Evolutionary conservation across 768 basidiomycete genomes (phyloP), one percentile per base, ranked within the genome.

Genomic region (Lactarius sanguifluus): DNA sequence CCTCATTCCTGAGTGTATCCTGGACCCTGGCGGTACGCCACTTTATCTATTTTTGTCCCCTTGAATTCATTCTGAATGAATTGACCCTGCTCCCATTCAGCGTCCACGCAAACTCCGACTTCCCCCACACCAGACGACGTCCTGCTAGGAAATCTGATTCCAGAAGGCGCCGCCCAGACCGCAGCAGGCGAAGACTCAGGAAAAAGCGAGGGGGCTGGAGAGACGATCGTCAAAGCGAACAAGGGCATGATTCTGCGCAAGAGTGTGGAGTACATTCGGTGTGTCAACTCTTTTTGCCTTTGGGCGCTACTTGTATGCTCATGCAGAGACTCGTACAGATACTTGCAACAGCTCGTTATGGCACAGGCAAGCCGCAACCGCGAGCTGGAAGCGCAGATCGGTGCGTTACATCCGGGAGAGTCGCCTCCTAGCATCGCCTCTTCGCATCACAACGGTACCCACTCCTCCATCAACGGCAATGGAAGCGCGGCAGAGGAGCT

Each of bases 231-330:
- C 61, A 96, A 96, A 74, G 94, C 94, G 32, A 96, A 96, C 79
- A 96, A 96, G 81, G 94, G 94, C 40, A 92, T 96, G 87, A 94
- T 96, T 52, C 77, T 96, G 55, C 76, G 91, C 71, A 96, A 82
- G 79, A 82, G 81, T 54, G 81, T 82, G 62, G 81, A 82, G 61
- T 82, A 82, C 60, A 82, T 82, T 64, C 84, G 76, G 72, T 76
- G 68, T 64, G 75, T 57, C 16, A 16, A 3, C 41, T 34, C 16
- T 32, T 57, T 32, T 15, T 55, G 43, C 20, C 40, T 45, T 60
- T 62, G 12, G 41, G 60, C 62, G 10, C 38, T 32, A 50, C 47
- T 56, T 23, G 25, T 61, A 18, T 28, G 52, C 45, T 57, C n/a
- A 57, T 32, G 38, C 20, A 20, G 23, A 20, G 25, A 13, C 15